A percentile compares a stretch with the other conserved stretches of the same genome.
phyloP scores from a whole-genome alignment of 2,329 filamentous ascomycete species.

The Mycosphaerelloides madeirae region DNA sequence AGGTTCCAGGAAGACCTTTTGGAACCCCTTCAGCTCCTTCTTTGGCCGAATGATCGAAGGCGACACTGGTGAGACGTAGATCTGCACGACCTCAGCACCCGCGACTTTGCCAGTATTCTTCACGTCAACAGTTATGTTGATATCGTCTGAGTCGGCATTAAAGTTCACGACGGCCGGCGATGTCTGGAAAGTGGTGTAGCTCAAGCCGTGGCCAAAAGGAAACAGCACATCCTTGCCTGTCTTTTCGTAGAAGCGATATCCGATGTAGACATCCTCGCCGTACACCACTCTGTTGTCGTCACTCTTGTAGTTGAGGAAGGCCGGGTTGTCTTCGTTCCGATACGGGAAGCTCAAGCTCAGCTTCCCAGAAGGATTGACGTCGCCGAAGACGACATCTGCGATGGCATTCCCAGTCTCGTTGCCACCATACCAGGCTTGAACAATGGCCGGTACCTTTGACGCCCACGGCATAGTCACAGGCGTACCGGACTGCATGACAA shows the following conservation, averaged over 20 bases:
- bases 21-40: slow-evolving; percentile 67
- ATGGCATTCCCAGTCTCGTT: slow-evolving; percentile 80
- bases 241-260: slow-evolving; percentile 68
- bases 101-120: slow-evolving; percentile 54
- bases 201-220: slow-evolving; percentile 73
- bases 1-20: slow-evolving; percentile 56
- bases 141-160: slow-evolving; percentile 43
- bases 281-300: slow-evolving; percentile 66
- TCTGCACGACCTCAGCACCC: slow-evolving; percentile 62
- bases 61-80: slow-evolving; percentile 61
- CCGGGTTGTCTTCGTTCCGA: slow-evolving; percentile 50
- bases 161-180: slow-evolving; percentile 51
- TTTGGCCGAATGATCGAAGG: slow-evolving; percentile 60
- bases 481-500: slow-evolving; percentile 74
- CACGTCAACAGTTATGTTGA: slow-evolving; percentile 49
- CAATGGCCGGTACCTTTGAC: slow-evolving; percentile 57
- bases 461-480: slow-evolving; percentile 70
- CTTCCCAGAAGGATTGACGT: slow-evolving; percentile 69
- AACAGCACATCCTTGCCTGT: slow-evolving; percentile 58
- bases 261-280: slow-evolving; percentile 68
- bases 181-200: slow-evolving; percentile 69
- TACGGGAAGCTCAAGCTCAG: slow-evolving; percentile 67
- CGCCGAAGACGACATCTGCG: slow-evolving; percentile 70
- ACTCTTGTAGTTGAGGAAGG: slow-evolving; percentile 68
- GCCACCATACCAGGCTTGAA: slow-evolving; percentile 81